Evolutionary conservation across 257 asterid genomes (phyloP).

Genomic region (Solanum neorickii): DNA sequence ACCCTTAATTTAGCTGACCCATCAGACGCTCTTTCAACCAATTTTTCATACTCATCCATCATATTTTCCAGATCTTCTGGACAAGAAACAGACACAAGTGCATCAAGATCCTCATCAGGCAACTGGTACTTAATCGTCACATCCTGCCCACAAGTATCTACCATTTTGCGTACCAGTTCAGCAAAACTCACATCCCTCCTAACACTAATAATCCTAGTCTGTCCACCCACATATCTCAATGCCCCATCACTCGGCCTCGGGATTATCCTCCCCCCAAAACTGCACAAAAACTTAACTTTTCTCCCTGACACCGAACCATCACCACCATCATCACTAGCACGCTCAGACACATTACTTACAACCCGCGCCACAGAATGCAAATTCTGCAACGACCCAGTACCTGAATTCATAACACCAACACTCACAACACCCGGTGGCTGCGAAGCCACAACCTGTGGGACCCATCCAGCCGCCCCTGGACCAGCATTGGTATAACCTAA

Average conservation of each 20-base stretch:
- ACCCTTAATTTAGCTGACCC: slow-evolving; percentile 89
- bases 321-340: slow-evolving; percentile 53
- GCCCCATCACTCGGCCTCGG: slow-evolving; percentile 89
- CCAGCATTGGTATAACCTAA: slow-evolving; percentile 37
- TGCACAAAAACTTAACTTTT: slow-evolving; percentile 80
- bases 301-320: slow-evolving; percentile 60
- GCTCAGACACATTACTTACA: slow-evolving; percentile 43
- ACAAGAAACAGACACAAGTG: slow-evolving; percentile 87
- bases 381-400: slow-evolving; percentile 19
- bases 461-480: slow-evolving; percentile 53
- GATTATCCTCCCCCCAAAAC: slow-evolving; percentile 91
- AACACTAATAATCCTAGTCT: slow-evolving; percentile 75
- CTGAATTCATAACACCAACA: slow-evolving; percentile 21
- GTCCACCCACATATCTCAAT: slow-evolving; percentile 93
- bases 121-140: slow-evolving; percentile 83
- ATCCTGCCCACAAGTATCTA: slow-evolving; percentile 40
- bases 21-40: slow-evolving; percentile 59
- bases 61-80: slow-evolving; percentile 93
- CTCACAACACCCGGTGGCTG: slow-evolving; percentile 21
- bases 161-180: slow-evolving; percentile 61
- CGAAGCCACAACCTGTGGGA: slow-evolving; percentile 42
- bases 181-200: slow-evolving; percentile 48
- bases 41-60: slow-evolving; percentile 94
- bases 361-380: slow-evolving; percentile 18
- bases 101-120: slow-evolving; percentile 97